Base-by-base conservation (phyloP, 164 flowering plant genomes). In the Chloranthus sessilifolius region DNA sequence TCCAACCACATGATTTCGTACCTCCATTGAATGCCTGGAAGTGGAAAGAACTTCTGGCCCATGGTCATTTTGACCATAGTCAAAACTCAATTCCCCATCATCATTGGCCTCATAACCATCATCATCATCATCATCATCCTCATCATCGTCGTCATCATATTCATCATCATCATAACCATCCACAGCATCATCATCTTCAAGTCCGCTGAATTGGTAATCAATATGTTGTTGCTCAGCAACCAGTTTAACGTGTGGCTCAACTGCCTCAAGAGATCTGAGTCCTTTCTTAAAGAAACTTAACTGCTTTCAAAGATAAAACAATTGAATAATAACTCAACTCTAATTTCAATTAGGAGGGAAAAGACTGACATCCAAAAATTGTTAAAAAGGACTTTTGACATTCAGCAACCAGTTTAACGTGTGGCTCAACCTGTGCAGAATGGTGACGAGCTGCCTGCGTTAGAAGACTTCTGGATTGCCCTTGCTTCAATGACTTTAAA, bases 381-480 rank as follows among this genome's bases (percentile, higher is more conserved):
- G n/a, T n/a, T n/a, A n/a, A n/a, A n/a, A n/a, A n/a, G n/a, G n/a
- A n/a, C n/a, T n/a, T n/a, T 29, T 81, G 95, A 33, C 59, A 67
- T 51, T 80, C 85, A 21, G 92, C 50, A 14, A 85, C 75, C 41
- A 52, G 61, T 60, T 74, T 71, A 47, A 91, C 84, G 56, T 85
- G 81, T 36, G 95, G 83, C 43, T 88, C 53, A 66, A 91, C 98
- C 92, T 88, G 96, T 47, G 98, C 92, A 63, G 92, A 95, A 77
- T 91, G 92, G 60, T 91, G 98, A 25, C 98, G 74, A 50, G 89
- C 82, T 40, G 96, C 96, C 76, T 91, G 98, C 17, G 98, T 88
- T 33, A 91, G 74, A 68, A 91, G 89, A 65, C 92, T 88, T 5
- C 90, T 75, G 14, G 86, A 77, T 52, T 91, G 96, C 42, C 98